These are phyloP conservation scores for Mortierella claussenii DNA, from an alignment of 192 early-diverging fungal genomes.

Conservation along the genomic window DNA sequence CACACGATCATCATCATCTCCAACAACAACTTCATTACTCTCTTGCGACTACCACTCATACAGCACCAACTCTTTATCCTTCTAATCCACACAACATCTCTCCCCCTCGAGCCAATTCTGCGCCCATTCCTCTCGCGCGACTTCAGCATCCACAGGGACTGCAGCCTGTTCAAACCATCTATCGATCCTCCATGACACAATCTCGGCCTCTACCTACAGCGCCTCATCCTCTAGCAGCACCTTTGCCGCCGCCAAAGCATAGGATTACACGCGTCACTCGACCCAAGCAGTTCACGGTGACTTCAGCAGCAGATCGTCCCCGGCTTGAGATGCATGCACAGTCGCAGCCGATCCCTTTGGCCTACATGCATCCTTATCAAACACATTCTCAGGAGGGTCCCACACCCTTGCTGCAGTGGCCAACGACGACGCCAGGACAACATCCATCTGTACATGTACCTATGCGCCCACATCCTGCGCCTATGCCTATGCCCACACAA, in stretches of 20 bases:
- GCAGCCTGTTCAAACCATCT: conserved; percentile 3
- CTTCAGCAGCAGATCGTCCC: background rate
- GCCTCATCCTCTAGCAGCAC: background rate
- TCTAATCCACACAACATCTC: background rate
- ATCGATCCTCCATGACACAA: conserved; percentile 3
- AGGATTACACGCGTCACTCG: conserved; percentile 28
- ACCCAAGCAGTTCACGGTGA: conserved; percentile 35
- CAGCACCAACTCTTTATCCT: too few species aligned
- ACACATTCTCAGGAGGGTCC: background rate
- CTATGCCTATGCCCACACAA: background rate
- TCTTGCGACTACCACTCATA: background rate
- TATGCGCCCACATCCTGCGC: background rate
- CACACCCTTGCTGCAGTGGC: background rate
- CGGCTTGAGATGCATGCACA: background rate
- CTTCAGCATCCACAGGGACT: background rate
- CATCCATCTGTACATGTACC: background rate
- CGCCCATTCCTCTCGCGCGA: conserved; percentile 1
- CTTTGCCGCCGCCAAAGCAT: conserved; percentile 40
- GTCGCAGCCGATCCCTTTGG: background rate
- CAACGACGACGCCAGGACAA: background rate
- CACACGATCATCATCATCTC: background rate
- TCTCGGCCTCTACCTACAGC: conserved; percentile 18
- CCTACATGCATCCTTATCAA: background rate
- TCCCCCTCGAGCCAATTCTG: conserved; percentile 20
- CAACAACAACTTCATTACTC: background rate